Percentiles rank a stretch among this genome's conserved stretches.
Evolutionary conservation across 345 rosid genomes (phyloP).

Genomic region (Cardamine occulta): DNA sequence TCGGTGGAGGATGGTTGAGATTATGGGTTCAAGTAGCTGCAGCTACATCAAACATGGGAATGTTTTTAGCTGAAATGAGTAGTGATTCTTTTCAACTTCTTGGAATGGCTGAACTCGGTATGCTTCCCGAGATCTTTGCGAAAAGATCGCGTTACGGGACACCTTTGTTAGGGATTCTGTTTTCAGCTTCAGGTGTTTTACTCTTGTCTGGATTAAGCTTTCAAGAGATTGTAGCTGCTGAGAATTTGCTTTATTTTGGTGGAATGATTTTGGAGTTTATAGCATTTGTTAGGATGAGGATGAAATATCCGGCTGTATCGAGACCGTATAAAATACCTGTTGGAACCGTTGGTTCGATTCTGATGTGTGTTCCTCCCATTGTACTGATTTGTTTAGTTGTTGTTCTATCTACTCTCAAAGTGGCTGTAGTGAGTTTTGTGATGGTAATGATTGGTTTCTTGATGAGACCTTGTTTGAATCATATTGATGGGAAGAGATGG

Average conservation of each 20-base stretch:
- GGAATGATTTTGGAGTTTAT: conserved; percentile 78
- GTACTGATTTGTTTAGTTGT: conserved; percentile 59
- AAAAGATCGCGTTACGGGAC: conserved; percentile 65
- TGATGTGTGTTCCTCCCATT: conserved; percentile 69
- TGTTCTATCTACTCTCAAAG: conserved; percentile 61
- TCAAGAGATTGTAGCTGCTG: conserved; percentile 74
- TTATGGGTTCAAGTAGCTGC: conserved; percentile 81
- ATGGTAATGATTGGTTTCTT: conserved; percentile 60
- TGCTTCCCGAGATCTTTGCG: conserved; percentile 66
- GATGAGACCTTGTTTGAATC: conserved; percentile 53
- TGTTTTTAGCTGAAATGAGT: conserved; percentile 83
- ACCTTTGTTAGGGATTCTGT: conserved; percentile 61
- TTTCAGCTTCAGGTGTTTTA: conserved; percentile 73
- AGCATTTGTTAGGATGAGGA: conserved; percentile 57
- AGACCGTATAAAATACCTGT: conserved; percentile 73
- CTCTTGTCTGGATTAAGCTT: conserved; percentile 70
- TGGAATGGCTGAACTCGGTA: conserved; percentile 77
- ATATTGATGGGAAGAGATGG: conserved; percentile 55
- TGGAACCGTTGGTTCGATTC: conserved; percentile 58
- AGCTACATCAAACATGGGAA: conserved; percentile 78
- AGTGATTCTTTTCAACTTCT: conserved; percentile 79
- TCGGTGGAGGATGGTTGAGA: conserved; percentile 74
- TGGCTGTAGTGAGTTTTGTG: conserved; percentile 52
- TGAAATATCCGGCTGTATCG: conserved; percentile 53
- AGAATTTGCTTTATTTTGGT: conserved; percentile 69